Evolutionary conservation across 2,329 filamentous ascomycete genomes (phyloP), one percentile per base, ranked within the genome.

Genomic region (Fusarium sp.): DNA sequence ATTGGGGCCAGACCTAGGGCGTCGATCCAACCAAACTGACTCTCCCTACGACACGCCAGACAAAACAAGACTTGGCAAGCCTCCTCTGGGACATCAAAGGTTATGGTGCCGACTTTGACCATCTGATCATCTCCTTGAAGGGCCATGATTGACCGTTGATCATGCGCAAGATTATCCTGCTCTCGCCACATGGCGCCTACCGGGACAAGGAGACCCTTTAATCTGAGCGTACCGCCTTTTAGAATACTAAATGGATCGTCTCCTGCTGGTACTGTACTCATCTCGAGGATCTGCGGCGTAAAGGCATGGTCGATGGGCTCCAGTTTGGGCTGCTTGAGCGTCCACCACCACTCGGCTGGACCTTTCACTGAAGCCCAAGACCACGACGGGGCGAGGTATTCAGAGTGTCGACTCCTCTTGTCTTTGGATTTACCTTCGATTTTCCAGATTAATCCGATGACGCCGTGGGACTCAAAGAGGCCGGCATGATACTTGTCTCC

Each of bases 321-420:
- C 16, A 11, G 17, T 20, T 58, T 36, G 10, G 27, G 20, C 24
- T 38, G 31, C 22, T 58, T 58, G 22, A 58, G 55, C 17, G 55
- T 40, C 55, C 55, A 38, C 33, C 35, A 44, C 38, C 36, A 42
- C 33, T 35, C 29, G 14, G n/a, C 51, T 17, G 51, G 27, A 14
- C 35, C 65, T 1, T 24, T 66, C 6, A 67, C 22, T 33, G 35
- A 67, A 14, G 17, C 65, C 65, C 65, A 67, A 2, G 65, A 67
- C 65, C 65, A 67, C 1, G 65, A 36, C 20, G 65, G 62, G 6
- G 42, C 62, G 1, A 55, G 33, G 2, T 64, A 55, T 10, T 66
- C 42, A 2, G 27, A 14, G 2, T 58, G 33, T 42, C 62, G 56
- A 9, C 12, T 38, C 24, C 17, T 29, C 3, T 24, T 17, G 6